These are phyloP conservation scores for Penicillium fuscoglaucum DNA, from an alignment of 2,329 filamentous ascomycete species.

Conservation along the genomic window DNA sequence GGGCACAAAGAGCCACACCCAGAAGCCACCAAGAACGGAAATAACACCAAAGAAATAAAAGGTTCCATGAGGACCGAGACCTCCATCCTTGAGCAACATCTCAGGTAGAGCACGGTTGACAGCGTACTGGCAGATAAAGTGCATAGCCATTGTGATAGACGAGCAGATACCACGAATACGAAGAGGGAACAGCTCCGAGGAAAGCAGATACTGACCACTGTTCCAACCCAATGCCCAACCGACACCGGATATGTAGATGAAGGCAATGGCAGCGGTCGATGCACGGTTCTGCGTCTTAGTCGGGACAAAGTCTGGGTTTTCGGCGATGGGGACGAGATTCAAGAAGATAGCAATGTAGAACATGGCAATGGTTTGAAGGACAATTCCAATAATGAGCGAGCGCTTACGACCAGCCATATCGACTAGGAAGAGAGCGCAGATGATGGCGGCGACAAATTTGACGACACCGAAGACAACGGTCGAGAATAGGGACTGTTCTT, in stretches of 20 bases:
- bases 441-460: constrained; percentile 64
- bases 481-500: constrained; percentile 66
- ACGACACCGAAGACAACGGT: constrained; percentile 72
- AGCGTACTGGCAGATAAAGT: constrained; percentile 73
- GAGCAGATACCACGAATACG: constrained; percentile 67
- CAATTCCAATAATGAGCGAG: constrained; percentile 58
- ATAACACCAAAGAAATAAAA: constrained; percentile 72
- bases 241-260: constrained; percentile 66
- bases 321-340: constrained; percentile 57
- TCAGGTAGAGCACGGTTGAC: constrained; percentile 69
- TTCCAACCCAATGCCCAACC: constrained; percentile 71
- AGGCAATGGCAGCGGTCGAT: constrained; percentile 63
- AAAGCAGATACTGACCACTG: constrained; percentile 71
- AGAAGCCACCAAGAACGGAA: constrained; percentile 63
- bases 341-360: constrained; percentile 60
- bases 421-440: constrained; percentile 72
- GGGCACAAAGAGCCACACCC: constrained; percentile 69
- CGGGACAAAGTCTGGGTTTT: constrained; percentile 49
- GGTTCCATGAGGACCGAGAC: constrained; percentile 58
- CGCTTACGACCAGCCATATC: constrained; percentile 72
- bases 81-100: constrained; percentile 59
- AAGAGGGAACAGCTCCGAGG: constrained; percentile 70
- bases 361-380: constrained; percentile 58
- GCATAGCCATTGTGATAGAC: constrained; percentile 69
- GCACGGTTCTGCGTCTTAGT: constrained; percentile 52